Evolutionary conservation across 805 yeast genomes (phyloP).

Genomic region (Blastobotrys peoriensis): DNA sequence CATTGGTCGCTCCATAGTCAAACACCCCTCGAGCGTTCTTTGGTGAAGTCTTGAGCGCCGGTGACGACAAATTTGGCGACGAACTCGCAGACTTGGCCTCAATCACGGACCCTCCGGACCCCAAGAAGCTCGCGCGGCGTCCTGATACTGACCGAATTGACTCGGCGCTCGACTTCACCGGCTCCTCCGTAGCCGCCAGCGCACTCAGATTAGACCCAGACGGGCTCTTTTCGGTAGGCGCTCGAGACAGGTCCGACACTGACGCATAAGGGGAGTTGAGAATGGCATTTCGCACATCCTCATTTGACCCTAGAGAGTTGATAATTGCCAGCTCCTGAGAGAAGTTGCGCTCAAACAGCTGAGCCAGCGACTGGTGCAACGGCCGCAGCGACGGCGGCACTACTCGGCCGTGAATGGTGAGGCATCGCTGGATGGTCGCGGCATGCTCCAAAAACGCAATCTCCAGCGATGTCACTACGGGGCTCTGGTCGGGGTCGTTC

Average conservation of each 20-base stretch:
- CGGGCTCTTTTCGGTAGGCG: neutral
- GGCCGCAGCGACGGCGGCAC: slow-evolving; percentile 50
- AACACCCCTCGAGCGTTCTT: too few species aligned
- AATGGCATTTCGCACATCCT: slow-evolving; percentile 1
- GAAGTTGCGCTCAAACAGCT: slow-evolving; percentile 62
- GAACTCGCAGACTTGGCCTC: neutral
- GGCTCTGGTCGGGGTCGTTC: slow-evolving; percentile 20
- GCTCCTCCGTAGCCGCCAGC: neutral
- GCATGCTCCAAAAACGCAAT: slow-evolving; percentile 63
- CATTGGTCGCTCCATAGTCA: too few species aligned
- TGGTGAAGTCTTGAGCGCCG: too few species aligned
- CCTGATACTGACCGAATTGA: neutral
- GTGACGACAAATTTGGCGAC: too few species aligned
- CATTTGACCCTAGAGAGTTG: neutral
- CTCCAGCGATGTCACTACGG: slow-evolving; percentile 31
- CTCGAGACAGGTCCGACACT: neutral
- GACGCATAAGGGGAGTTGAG: neutral
- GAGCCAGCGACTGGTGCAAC: slow-evolving; percentile 62
- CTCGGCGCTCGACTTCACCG: neutral
- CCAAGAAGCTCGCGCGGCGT: neutral
- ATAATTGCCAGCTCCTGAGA: slow-evolving; percentile 47
- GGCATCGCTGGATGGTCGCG: slow-evolving; percentile 55
- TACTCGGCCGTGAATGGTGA: slow-evolving; percentile 61
- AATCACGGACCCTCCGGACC: neutral
- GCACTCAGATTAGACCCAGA: too few species aligned